Base-by-base conservation (phyloP, 805 yeast genomes). In the Jamesozyma gamospora region DNA sequence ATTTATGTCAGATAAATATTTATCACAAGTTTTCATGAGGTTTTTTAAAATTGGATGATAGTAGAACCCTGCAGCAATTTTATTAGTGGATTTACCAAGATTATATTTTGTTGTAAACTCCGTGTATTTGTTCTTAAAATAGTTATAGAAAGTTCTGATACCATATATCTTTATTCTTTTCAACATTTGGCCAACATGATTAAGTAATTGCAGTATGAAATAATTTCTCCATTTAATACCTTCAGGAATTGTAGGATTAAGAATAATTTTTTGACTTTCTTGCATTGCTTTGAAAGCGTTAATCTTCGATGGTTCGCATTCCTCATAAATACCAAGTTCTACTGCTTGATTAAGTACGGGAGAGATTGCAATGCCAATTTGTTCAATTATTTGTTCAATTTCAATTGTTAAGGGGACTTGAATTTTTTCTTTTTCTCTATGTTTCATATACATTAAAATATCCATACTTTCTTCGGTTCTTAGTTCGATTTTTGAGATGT, bases 401-500 rank as follows among this genome's bases (percentile, higher is more conserved):
- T 79, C 84, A 1, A 61, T 58, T 1, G 74, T 70, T 10, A 68
- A 58, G 1, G 65, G 72, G 12, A 83, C 78, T 2, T 71, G 69
- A 5, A 82, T 62, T 51, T 80, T 71, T 21, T 73, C 80, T 6
- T 81, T 69, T 14, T 68, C 70, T 41, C 82, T 81, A 13, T 65
- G 59, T 50, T 83, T 87, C 70, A 90, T 79, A 52, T 88, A 86
- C 52, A 72, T 77, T n/a, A 67, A 64, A 9, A 86, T 80, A 56
- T 94, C 97, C 14, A 76, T 67, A 47, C 92, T 80, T 28, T 74
- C 73, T 53, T 92, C 97, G 0, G 96, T 82, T 43, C 97, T 67
- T 16, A 88, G 75, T 56, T 90, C 96, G 32, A 87, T 77, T 40
- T 70, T 70, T 0, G 96, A 79, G 1, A 92, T 82, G 21, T 62